phyloP scores from a whole-genome alignment of 148 eudicot species.

The Chenopodium formosanum region DNA sequence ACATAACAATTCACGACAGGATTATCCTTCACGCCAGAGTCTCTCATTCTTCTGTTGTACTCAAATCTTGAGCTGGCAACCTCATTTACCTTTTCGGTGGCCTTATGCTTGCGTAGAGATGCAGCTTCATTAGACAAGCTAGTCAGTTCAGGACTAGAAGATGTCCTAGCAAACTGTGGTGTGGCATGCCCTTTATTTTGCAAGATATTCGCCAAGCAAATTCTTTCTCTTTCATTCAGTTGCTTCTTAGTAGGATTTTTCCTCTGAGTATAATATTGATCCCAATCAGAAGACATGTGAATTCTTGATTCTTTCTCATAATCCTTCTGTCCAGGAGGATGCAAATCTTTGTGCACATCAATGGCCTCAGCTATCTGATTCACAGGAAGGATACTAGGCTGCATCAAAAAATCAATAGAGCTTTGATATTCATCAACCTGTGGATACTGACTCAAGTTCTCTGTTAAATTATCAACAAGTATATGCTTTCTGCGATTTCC shows the following conservation, averaged over 20 bases:
- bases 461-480: conserved; percentile 1
- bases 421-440: conserved; percentile 18
- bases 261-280: conserved; percentile 11
- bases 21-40: conserved; percentile 7
- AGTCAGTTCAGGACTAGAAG: conserved; percentile 51
- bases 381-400: conserved; percentile 15
- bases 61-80: conserved; percentile 17
- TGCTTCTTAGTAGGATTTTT: conserved; percentile 25
- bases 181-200: conserved; percentile 31
- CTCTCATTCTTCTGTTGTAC: conserved; percentile 8
- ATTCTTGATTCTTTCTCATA: conserved; percentile 16
- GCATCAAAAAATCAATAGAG: conserved; percentile 6
- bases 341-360: conserved; percentile 22
- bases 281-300: conserved; percentile 21
- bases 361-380: conserved; percentile 6
- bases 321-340: conserved; percentile 12
- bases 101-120: conserved; percentile 28
- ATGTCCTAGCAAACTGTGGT: conserved; percentile 49
- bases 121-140: conserved; percentile 31
- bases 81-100: conserved; percentile 30
- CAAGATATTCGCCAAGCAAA: conserved; percentile 21
- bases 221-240: conserved; percentile 29
- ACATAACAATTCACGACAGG: conserved; percentile 11
- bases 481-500: background rate
- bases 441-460: background rate